Percentiles rank a stretch among this genome's conserved stretches.
Evolutionary conservation across 208 protist genomes (phyloP).

Genomic region (Trypanosoma grayi): DNA sequence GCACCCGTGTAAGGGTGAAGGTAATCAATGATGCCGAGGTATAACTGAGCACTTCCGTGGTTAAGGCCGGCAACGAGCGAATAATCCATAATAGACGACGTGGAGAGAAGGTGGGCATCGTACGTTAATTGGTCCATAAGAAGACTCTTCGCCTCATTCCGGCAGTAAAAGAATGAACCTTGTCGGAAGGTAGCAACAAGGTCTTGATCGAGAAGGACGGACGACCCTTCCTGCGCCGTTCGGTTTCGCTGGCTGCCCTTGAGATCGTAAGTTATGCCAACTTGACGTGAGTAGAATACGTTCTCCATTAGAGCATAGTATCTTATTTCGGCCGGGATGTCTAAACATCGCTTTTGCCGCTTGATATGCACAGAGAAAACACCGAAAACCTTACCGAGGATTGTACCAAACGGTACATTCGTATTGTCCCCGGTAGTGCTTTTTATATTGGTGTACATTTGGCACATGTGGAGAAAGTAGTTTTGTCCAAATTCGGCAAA

Average conservation of each 20-base stretch:
- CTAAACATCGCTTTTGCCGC: conserved; percentile 12
- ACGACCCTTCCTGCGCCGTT: conserved; percentile 39
- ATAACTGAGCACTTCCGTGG: conserved; percentile 1
- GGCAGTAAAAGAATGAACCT: conserved; percentile 69
- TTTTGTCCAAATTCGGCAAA: conserved; percentile 42
- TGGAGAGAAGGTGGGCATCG: conserved; percentile 58
- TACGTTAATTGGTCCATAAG: conserved; percentile 49
- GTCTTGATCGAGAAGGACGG: conserved; percentile 73
- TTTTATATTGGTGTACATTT: conserved; percentile 7
- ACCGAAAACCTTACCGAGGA: conserved; percentile 38
- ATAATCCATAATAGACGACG: conserved; percentile 78
- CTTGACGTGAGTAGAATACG: conserved; percentile 27
- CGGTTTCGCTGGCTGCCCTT: conserved; percentile 88
- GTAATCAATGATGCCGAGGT: conserved; percentile 79
- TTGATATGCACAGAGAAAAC: conserved; percentile 28
- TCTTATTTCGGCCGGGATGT: conserved; percentile 28
- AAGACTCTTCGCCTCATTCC: conserved; percentile 34
- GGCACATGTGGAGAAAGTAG: conserved; percentile 63
- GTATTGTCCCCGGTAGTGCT: neutral
- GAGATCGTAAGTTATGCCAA: conserved; percentile 53
- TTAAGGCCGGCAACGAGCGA: conserved; percentile 57
- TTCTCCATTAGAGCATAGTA: conserved; percentile 77
- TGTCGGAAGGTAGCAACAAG: conserved; percentile 40
- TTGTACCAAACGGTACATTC: neutral
- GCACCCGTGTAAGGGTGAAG: conserved; percentile 78